These are phyloP conservation scores for Kuraishia ogatae DNA, from an alignment of 805 yeast genomes.

Conservation along the genomic window DNA sequence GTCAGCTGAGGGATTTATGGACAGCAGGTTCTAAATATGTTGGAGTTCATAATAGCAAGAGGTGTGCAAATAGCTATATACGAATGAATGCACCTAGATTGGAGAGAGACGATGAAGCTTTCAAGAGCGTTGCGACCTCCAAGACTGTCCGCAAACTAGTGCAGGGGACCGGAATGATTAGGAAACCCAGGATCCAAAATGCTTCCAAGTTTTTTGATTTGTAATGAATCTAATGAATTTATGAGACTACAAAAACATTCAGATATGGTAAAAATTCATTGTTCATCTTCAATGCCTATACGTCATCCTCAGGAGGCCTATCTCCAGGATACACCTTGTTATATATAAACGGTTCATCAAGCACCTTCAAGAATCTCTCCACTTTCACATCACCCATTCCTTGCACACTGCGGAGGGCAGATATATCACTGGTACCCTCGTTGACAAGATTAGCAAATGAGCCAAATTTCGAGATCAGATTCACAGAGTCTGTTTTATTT, in stretches of 20 bases:
- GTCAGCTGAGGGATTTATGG: not conserved
- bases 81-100: not conserved
- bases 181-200: not conserved
- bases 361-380: conserved; percentile 26
- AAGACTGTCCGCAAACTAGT: not conserved
- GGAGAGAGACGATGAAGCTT: no score
- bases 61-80: not conserved
- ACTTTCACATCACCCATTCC: conserved; percentile 44
- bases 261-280: no score
- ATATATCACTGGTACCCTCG: conserved; percentile 16
- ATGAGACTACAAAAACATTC: not conserved
- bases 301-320: not conserved
- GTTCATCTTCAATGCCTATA: not conserved
- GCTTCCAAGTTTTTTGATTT: conserved; percentile 2
- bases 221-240: not conserved
- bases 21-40: not conserved
- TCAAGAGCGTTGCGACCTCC: no score
- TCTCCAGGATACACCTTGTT: conserved; percentile 24
- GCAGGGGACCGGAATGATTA: not conserved
- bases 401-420: conserved; percentile 24
- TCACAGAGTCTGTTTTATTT: conserved; percentile 47
- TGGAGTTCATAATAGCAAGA: not conserved
- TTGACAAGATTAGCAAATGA: conserved; percentile 31
- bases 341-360: conserved; percentile 43
- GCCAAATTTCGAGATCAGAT: conserved; percentile 39